Evolutionary conservation across 129 eudicot genomes (phyloP), one percentile per base, ranked within the genome.

Genomic region (Tagetes patula): DNA sequence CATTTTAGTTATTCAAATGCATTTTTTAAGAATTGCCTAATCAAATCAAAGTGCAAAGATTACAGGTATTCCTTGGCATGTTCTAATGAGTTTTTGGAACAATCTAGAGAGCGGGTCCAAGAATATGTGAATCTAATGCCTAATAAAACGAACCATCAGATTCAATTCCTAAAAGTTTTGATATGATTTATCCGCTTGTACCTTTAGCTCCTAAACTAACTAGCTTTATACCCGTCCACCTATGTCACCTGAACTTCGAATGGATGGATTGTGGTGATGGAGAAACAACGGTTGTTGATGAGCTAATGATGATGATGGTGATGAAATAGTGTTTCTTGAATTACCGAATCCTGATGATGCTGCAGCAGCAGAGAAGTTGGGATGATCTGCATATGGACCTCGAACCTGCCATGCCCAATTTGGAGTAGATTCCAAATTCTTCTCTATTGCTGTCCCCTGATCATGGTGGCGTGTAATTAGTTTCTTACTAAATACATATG

Each of bases 271-370:
- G 58, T 48, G 60, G 72, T 72, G 46, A 65, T 74, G 73, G 31
- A 45, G 63, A 50, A 63, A 71, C 69, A 33, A 77, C 38, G 73
- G 83, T 55, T 75, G 85, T 46, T 54, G 34, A 54, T 54, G 9
- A 54, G 60, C 34, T 67, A 86, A 80, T 34, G 90, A 76, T 65
- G 72, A 75, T 20, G 27, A 20, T 20, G 27, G 27, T 66, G 92
- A 79, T n/a, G 93, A 73, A 69, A 85, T 74, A 78, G 83, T 59
- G 47, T 54, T 72, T 64, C 74, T 78, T 74, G 85, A 75, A 66
- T 75, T 78, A 68, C 73, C 72, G 96, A 89, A 89, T 89, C 96
- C 90, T 87, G 96, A 89, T 89, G 96, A 89, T 89, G 96, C 96
- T 89, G 92, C 96, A 85, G 92, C 96, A 85, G 90, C 80, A 78